Evolutionary conservation across 805 yeast species (phyloP), one percentile per base, ranked within the genome.

Genomic region (Cyberlindnera maritima): DNA sequence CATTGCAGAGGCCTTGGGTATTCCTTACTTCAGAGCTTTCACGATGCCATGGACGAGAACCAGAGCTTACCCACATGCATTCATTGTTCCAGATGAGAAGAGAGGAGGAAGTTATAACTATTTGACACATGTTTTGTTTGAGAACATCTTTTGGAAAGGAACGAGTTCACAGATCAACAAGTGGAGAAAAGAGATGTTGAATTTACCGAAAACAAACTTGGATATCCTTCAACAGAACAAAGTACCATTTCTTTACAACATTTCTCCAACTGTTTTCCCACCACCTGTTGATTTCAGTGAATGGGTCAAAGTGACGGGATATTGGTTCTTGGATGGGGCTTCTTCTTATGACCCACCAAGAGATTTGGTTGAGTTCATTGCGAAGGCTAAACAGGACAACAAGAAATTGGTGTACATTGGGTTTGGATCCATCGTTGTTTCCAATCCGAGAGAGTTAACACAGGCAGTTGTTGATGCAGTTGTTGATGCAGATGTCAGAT

Each of bases 1-100:
- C 59, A 87, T 92, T 47, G 97, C 98, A 3, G 98, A 92, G 63
- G 96, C 95, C 1, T 66, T 92, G 48, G 79, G 81, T 18, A 85
- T 92, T 47, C 96, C 98, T 0, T 92, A 92, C 62, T 86, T 88
- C 70, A 74, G 97, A 58, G 97, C 97, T 0, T 92, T 92, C 62
- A 92, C 98, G 0, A 92, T 92, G 98, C 98, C 98, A 0, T 92
- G 98, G 98, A 88, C 97, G 0, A 70, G 96, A 50, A 91, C 98
- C 1, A 75, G 96, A 55, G 96, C 97, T 0, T 92, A 92, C 62
- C 97, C 97, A 1, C 97, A 92, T 71, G 97, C 98, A 0, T 90
- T 92, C 54, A 81, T 91, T 62, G 96, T 88, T 8, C 97, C 98
- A 0, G 97, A 90, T 50, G 95, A 88, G 65, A 88, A 85, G 61